Evolutionary conservation across 495 filamentous ascomycete genomes (phyloP).

Genomic region (Platismatia glauca): DNA sequence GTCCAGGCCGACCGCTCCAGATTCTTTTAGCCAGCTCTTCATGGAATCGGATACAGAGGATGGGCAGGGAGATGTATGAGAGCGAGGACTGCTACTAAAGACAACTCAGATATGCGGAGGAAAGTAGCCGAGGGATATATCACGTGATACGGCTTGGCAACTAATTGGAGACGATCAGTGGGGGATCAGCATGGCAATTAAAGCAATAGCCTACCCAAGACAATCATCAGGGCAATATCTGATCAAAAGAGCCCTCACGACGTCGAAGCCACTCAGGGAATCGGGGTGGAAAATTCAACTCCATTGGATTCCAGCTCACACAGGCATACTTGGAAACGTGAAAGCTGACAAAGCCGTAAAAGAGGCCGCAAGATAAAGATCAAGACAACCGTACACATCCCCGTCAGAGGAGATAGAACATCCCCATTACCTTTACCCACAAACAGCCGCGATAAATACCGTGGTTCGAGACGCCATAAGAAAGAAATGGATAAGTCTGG

Average conservation of each 20-base stretch:
- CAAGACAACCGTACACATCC: slow-evolving; percentile 14
- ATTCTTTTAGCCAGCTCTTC: slow-evolving; percentile 25
- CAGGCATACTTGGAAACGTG: slow-evolving; percentile 21
- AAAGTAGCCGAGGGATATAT: slow-evolving; percentile 5
- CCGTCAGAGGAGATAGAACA: slow-evolving; percentile 13
- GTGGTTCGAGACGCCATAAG: slow-evolving; percentile 12
- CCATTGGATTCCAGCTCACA: slow-evolving; percentile 21
- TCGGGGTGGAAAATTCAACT: slow-evolving; percentile 14
- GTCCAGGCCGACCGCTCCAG: slow-evolving; percentile 26
- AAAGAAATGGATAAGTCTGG: slow-evolving; percentile 11
- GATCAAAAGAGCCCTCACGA: slow-evolving; percentile 16
- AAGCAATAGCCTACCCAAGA: slow-evolving; percentile 13
- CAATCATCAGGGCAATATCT: slow-evolving; percentile 13
- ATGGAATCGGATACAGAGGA: slow-evolving; percentile 22
- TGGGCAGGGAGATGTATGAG: slow-evolving; percentile 16
- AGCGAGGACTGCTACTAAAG: slow-evolving; percentile 16
- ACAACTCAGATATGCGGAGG: slow-evolving; percentile 5
- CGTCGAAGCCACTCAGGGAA: slow-evolving; percentile 14
- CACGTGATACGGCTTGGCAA: slow-evolving; percentile 15
- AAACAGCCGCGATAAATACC: slow-evolving; percentile 14
- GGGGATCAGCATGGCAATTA: slow-evolving; percentile 15
- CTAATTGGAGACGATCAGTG: slow-evolving; percentile 16
- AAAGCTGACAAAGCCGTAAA: slow-evolving; percentile 19
- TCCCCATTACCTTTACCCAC: slow-evolving; percentile 11
- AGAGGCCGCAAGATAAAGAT: slow-evolving; percentile 13